phyloP scores from a whole-genome alignment of 2,329 filamentous ascomycete species.

The Sporothrix curviconia region DNA sequence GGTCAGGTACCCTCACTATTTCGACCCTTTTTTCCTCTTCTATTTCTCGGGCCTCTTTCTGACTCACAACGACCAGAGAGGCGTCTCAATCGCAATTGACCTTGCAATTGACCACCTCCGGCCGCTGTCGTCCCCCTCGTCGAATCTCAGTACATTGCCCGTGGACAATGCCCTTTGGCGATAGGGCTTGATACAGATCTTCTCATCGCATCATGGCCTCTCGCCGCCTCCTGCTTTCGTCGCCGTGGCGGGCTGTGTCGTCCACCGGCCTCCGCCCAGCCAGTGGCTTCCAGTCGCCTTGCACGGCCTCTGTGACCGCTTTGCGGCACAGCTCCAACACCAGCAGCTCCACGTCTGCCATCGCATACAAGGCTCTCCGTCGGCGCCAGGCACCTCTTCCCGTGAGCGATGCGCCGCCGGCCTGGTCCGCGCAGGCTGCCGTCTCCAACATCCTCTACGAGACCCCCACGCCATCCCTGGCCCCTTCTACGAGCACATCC shows the following conservation, averaged over 20 bases:
- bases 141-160: background rate
- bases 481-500: conserved; percentile 89
- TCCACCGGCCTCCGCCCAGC: conserved; percentile 12
- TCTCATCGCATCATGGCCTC: conserved; percentile 12
- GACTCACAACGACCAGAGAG: conserved; percentile 4
- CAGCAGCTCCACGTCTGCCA: conserved; percentile 77
- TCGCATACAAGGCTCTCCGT: conserved; percentile 95
- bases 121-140: background rate
- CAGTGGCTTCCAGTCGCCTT: conserved; percentile 21
- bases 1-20: background rate
- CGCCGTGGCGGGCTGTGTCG: conserved; percentile 22
- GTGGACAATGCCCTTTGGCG: conserved; percentile 13
- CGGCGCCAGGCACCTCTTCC: conserved; percentile 81
- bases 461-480: conserved; percentile 76
- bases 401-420: conserved; percentile 64
- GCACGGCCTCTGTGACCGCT: conserved; percentile 22
- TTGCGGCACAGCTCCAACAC: conserved; percentile 36
- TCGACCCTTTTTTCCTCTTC: background rate
- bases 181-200: conserved; percentile 8
- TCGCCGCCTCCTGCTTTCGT: conserved; percentile 16
- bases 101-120: background rate
- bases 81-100: background rate
- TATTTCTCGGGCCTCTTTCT: background rate
- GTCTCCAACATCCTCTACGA: conserved; percentile 99
- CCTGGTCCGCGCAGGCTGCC: conserved; percentile 87